A percentile compares a stretch with the other conserved stretches of the same genome.
phyloP scores from a whole-genome alignment of 2,329 filamentous ascomycete species.

The Verticillium nubilum region DNA sequence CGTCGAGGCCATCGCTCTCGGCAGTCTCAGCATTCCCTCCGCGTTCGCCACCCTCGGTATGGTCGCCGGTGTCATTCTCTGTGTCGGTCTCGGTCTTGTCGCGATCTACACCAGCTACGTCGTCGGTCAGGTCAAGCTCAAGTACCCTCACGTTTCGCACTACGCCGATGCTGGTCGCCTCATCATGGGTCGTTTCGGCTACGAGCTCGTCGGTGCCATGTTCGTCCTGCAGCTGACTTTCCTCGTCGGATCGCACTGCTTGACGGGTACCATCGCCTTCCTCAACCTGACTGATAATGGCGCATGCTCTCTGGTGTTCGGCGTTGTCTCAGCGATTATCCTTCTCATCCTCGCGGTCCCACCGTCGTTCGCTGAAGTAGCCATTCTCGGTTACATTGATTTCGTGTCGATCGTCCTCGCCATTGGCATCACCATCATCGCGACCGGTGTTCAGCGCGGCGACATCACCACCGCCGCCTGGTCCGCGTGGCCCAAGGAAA shows the following conservation, averaged over 20 bases:
- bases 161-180: slow-evolving; percentile 64
- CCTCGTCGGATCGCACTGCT: slow-evolving; percentile 65
- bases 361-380: slow-evolving; percentile 42
- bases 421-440: slow-evolving; percentile 62
- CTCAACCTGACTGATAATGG: slow-evolving; percentile 56
- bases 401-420: slow-evolving; percentile 60
- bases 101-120: slow-evolving; percentile 35
- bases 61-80: slow-evolving; percentile 33
- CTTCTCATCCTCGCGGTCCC: slow-evolving; percentile 40
- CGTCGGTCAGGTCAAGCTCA: slow-evolving; percentile 39
- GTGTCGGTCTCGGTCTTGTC: slow-evolving; percentile 27
- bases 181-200: slow-evolving; percentile 53
- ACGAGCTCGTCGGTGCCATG: slow-evolving; percentile 56
- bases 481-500: slow-evolving; percentile 39
- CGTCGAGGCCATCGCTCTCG: slow-evolving; percentile 52
- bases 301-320: slow-evolving; percentile 38
- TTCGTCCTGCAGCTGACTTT: slow-evolving; percentile 63
- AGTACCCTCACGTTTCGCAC: slow-evolving; percentile 52
- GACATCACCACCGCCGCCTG: slow-evolving; percentile 25
- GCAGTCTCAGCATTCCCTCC: slow-evolving; percentile 42
- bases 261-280: slow-evolving; percentile 66
- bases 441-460: slow-evolving; percentile 43
- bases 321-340: slow-evolving; percentile 38
- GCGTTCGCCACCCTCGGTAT: slow-evolving; percentile 50
- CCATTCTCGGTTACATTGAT: slow-evolving; percentile 44